Conservation (phyloP, 2,329 filamentous ascomycete genomes). For the Rhytidhysteron rufulum region DNA sequence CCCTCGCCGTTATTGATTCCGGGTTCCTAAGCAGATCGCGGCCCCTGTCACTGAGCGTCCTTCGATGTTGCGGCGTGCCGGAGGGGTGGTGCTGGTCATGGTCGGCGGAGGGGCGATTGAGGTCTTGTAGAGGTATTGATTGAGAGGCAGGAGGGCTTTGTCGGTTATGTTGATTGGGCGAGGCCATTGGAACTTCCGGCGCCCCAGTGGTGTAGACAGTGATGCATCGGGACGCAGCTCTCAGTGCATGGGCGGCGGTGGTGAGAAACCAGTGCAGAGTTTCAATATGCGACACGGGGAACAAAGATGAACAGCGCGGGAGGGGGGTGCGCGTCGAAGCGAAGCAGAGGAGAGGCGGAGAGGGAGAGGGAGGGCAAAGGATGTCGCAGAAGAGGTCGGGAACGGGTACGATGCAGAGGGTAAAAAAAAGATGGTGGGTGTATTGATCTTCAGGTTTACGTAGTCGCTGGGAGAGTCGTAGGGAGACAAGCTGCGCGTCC, state of each 20-base stretch:
- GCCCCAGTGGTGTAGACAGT: conserved; percentile 18
- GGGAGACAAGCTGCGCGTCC: no score
- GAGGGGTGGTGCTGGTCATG: conserved; percentile 24
- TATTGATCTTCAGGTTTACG: no score
- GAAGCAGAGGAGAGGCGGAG: no score
- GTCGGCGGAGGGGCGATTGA: conserved; percentile 38
- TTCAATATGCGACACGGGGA: not conserved
- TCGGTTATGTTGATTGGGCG: conserved; percentile 45
- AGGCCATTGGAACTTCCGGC: conserved; percentile 44
- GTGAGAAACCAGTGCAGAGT: not conserved
- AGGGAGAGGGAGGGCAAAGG: conserved; percentile 1
- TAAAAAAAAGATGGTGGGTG: no score
- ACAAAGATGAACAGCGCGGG: no score
- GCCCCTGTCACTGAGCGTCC: conserved; percentile 48
- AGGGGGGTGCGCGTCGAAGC: no score
- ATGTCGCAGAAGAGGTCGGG: not conserved
- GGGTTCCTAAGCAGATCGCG: conserved; percentile 45
- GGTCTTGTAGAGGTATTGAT: conserved; percentile 68
- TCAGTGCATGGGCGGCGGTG: conserved; percentile 17
- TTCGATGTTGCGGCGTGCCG: conserved; percentile 32
- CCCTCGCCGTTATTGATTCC: conserved; percentile 38
- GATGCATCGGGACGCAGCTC: conserved; percentile 25
- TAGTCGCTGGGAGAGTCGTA: no score
- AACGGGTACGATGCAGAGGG: no score
- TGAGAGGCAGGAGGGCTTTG: conserved; percentile 49